Evolutionary conservation across 2,329 filamentous ascomycete species (phyloP), one percentile per base, ranked within the genome.

Genomic region (Diaporthe sp.): DNA sequence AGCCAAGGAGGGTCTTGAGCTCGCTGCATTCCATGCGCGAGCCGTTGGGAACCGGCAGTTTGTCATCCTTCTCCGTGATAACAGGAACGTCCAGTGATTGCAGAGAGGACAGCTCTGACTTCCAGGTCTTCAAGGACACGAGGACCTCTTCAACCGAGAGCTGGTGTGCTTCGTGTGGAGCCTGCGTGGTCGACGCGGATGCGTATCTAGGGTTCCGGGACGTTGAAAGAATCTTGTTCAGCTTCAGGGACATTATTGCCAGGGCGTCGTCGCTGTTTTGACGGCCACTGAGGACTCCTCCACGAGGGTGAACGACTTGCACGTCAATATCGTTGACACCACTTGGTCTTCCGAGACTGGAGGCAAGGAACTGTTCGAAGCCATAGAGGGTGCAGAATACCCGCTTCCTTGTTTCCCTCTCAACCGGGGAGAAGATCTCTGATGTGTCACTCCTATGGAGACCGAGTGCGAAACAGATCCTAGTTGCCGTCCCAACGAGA

Each of bases 361-460:
- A 82, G 3, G 82, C 81, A 0, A 84, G 78, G 61, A 83, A 83
- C 59, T 83, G 82, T 27, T 84, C 83, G 17, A 83, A 83, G 0
- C 78, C 76, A 73, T 82, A 84, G 7, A 84, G 78, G 1, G 82
- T 83, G 70, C 83, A 84, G 56, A 83, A 83, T 0, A 84, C 81
- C 71, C 81, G 79, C 73, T 82, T 83, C 0, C 82, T 77, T 10
- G 80, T 79, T 69, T 83, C 81, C 4, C 82, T 73, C 35, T 84
- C 82, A 0, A 83, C 75, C 0, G 82, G 80, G 3, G 81, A 76
- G 75, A 83, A 83, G 0, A 79, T 79, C 0, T 78, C 75, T 44
- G 78, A 77, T 69, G 81, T 81, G 27, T 82, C 81, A 12, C 75
- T 77, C 30, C 81, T 75, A 50, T 83, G 81, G 9, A 83, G 78